Evolutionary conservation across 495 filamentous ascomycete species (phyloP).

Genomic region (Talaromyces borbonicus): DNA sequence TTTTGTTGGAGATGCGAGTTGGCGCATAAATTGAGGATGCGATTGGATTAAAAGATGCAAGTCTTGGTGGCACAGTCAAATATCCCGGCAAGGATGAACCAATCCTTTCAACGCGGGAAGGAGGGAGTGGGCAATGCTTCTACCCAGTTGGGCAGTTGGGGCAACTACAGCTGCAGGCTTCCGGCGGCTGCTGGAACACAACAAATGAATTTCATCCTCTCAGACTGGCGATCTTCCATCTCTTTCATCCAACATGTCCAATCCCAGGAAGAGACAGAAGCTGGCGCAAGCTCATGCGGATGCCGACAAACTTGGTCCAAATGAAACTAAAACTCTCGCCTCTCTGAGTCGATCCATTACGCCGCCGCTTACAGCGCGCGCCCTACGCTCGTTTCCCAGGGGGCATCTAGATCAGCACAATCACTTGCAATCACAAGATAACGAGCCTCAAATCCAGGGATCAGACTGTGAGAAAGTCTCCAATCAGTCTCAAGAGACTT

Average conservation of each 20-base stretch:
- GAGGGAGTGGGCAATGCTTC: not conserved
- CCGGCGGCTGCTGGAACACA: not conserved
- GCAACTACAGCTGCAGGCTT: not conserved
- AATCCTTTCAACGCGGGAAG: not conserved
- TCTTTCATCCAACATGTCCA: constrained; percentile 1
- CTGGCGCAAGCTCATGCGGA: not conserved
- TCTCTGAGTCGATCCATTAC: constrained; percentile 29
- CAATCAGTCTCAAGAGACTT: not conserved
- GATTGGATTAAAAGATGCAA: not conserved
- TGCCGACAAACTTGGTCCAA: not conserved
- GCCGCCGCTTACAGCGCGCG: constrained; percentile 13
- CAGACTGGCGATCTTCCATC: not conserved
- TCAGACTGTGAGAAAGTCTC: not conserved
- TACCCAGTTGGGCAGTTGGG: not conserved
- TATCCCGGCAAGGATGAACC: not conserved
- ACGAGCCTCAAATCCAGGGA: not conserved
- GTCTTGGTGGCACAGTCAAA: constrained; percentile 1
- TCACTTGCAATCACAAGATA: not conserved
- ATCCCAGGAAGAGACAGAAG: not conserved
- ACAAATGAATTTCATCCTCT: not conserved
- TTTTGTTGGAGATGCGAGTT: not conserved
- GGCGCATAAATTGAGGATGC: not conserved
- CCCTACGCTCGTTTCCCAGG: not conserved
- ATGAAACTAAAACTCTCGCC: constrained; percentile 9
- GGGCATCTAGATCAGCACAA: constrained; percentile 6